These are phyloP conservation scores for Monosporascus cannonballus DNA, from an alignment of 2,329 filamentous ascomycete genomes.

Conservation along the genomic window DNA sequence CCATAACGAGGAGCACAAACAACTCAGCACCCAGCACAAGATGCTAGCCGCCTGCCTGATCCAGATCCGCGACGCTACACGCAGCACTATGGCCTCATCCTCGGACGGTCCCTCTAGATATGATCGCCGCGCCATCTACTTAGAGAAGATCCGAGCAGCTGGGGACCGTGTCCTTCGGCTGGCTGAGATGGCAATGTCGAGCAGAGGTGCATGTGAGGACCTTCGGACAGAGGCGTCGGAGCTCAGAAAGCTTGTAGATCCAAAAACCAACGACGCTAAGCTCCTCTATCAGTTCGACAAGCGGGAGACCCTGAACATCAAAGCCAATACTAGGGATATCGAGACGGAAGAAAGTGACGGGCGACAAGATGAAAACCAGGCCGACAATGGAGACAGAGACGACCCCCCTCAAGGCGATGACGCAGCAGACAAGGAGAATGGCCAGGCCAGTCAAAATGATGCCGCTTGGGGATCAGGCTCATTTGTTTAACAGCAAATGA, in stretches of 20 bases:
- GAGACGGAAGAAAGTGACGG: neutral
- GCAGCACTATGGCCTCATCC: conserved; percentile 3
- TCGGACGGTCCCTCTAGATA: conserved; percentile 6
- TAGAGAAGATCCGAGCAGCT: conserved; percentile 16
- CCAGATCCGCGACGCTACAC: conserved; percentile 15
- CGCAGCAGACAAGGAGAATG: neutral
- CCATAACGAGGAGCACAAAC: conserved; percentile 10
- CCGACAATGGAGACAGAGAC: neutral
- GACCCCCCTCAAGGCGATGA: neutral
- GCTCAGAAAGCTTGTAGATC: conserved; percentile 19
- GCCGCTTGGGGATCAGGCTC: neutral
- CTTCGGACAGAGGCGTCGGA: conserved; percentile 18
- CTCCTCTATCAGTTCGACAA: conserved; percentile 13
- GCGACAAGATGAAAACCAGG: neutral
- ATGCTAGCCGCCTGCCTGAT: conserved; percentile 19
- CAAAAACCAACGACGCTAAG: conserved; percentile 7
- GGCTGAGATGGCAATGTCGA: conserved; percentile 11
- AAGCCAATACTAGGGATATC: conserved; percentile 1
- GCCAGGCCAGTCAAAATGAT: neutral
- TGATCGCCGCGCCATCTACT: conserved; percentile 15
- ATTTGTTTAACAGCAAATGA: neutral
- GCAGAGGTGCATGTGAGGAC: conserved; percentile 17
- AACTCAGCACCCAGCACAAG: conserved; percentile 17
- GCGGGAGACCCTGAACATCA: conserved; percentile 1
- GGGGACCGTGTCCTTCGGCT: conserved; percentile 15